These are phyloP conservation scores for Neurospora sp. DNA, from an alignment of 495 filamentous ascomycete genomes.

Conservation along the genomic window DNA sequence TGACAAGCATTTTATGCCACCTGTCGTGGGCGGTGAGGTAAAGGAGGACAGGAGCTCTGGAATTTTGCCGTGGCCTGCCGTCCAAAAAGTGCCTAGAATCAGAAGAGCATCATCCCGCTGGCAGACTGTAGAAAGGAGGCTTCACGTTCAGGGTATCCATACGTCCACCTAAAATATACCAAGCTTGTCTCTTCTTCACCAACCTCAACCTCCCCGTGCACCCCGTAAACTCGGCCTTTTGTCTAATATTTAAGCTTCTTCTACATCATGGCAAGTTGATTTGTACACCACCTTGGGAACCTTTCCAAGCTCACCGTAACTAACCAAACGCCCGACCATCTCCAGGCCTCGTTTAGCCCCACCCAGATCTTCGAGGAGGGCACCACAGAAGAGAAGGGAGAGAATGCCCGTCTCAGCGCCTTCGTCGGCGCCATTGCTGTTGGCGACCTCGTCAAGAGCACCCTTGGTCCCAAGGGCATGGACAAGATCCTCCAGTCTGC, in stretches of 20 bases:
- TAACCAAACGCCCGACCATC: not conserved
- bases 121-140: not conserved
- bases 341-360: conserved; percentile 58
- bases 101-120: not conserved
- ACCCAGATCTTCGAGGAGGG: conserved; percentile 98
- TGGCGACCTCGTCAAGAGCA: conserved; percentile 93
- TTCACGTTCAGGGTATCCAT: not conserved
- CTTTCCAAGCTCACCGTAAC: not conserved
- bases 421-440: conserved; percentile 98
- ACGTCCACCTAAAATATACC: not conserved
- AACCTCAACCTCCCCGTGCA: not conserved
- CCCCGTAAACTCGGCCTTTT: not conserved
- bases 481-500: conserved; percentile 99
- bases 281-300: not conserved
- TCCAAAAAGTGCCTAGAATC: conserved; percentile 17
- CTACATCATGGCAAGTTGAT: not conserved
- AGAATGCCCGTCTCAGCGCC: conserved; percentile 94
- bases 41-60: conserved; percentile 4
- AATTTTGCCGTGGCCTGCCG: conserved; percentile 16
- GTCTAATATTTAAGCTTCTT: not conserved
- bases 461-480: conserved; percentile 96
- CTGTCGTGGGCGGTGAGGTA: conserved; percentile 14
- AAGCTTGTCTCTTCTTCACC: not conserved
- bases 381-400: conserved; percentile 94
- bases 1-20: conserved; percentile 5